Conservation (phyloP, 768 basidiomycete genomes). For the Erythrobasidium yunnanense region DNA sequence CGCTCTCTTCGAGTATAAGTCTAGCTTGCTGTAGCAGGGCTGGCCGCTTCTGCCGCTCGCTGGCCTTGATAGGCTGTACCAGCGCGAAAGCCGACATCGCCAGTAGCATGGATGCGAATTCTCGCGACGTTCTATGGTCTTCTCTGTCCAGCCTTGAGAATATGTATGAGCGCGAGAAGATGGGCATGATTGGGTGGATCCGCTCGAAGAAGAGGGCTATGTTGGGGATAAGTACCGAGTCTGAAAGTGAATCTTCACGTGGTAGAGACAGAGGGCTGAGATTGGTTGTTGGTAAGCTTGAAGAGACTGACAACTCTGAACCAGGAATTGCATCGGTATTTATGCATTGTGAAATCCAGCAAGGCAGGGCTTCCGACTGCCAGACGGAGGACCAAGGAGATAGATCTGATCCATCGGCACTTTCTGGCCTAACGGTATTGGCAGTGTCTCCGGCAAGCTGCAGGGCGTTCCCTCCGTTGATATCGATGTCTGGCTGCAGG, state of each 20-base stretch:
- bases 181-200: neutral
- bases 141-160: neutral
- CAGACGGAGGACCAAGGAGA: too few species aligned
- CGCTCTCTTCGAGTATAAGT: neutral
- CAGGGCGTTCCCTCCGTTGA: too few species aligned
- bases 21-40: neutral
- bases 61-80: neutral
- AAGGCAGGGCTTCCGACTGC: too few species aligned
- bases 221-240: neutral
- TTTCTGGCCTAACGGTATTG: too few species aligned
- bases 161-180: neutral
- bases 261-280: too few species aligned
- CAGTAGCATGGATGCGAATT: neutral
- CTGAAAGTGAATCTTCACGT: neutral
- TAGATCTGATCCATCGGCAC: too few species aligned
- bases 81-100: neutral
- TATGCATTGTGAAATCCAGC: too few species aligned
- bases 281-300: too few species aligned
- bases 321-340: too few species aligned
- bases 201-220: constrained; percentile 1
- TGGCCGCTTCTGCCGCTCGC: neutral
- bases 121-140: neutral
- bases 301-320: too few species aligned
- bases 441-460: too few species aligned
- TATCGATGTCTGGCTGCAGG: too few species aligned